Base-by-base conservation (phyloP, 306 rosid species). In the Vicia faba region DNA sequence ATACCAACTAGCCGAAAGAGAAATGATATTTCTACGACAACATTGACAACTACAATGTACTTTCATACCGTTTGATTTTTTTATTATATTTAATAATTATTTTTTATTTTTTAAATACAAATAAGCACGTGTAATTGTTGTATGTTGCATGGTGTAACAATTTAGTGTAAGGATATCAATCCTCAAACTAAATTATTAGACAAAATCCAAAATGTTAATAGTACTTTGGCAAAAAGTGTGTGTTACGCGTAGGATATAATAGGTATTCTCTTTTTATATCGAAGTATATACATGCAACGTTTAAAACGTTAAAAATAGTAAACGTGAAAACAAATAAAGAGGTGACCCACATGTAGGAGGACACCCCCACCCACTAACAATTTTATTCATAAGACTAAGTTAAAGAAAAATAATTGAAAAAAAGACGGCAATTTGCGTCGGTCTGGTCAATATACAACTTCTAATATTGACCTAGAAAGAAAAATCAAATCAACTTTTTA, bases 271-370 rank as follows among this genome's bases (percentile, higher is more conserved):
- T 33, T 7, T 33, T 33, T 33, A 33, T 33, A 33, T 33, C 0
- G 5, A 31, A 31, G 28, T 25, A 48, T 8, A 8, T 53, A 19
- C 69, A 80, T 53, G 79, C 46, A 86, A 86, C 95, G 88, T 88
- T 91, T 49, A 77, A 85, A 88, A 83, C 72, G 81, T 76, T 61
- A 25, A 45, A 69, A 68, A 75, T 44, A 11, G 51, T 33, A 74
- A 60, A 53, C 74, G 54, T 33, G 58, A 54, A 46, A 12, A 38
- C 39, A 64, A 55, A 69, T 67, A 23, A 57, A 33, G 2, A 68
- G 4, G 0, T 61, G 75, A 40, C 8, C 78, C 80, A 56, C 45
- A 23, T 33, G 2, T 59, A 53, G 25, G 39, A 53, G 25, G 39
- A 54, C 19, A 15, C 56, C 35, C 35, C 74, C 13, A 66, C 59